phyloP scores from a whole-genome alignment of 2,329 filamentous ascomycete species.

The Arthrobotrys sphaeroides region DNA sequence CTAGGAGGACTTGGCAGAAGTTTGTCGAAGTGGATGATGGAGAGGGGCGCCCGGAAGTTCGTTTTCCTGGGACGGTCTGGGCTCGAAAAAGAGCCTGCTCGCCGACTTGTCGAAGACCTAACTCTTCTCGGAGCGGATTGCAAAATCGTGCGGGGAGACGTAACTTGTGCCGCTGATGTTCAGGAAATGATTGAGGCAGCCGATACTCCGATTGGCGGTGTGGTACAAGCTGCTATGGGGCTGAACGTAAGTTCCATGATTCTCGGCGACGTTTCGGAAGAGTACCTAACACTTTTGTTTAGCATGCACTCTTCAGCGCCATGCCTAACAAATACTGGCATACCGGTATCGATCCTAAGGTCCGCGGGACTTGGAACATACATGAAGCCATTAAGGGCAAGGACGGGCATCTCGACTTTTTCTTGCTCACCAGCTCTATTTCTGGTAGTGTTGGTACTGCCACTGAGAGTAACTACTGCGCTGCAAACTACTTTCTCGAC shows the following conservation, averaged over 20 bases:
- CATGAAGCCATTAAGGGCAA: constrained; percentile 63
- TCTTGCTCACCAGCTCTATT: constrained; percentile 62
- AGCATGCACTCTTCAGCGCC: constrained; percentile 57
- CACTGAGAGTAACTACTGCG: constrained; percentile 64
- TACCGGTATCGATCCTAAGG: constrained; percentile 54
- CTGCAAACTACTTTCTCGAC: constrained; percentile 64
- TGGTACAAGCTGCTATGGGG: constrained; percentile 61
- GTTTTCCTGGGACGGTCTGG: constrained; percentile 65
- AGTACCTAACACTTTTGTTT: not conserved
- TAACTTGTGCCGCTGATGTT: constrained; percentile 32
- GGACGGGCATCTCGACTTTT: constrained; percentile 43
- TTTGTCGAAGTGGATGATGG: constrained; percentile 66
- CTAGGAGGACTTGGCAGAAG: constrained; percentile 66
- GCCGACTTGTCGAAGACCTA: constrained; percentile 54
- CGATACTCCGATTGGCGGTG: constrained; percentile 57
- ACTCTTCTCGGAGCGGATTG: constrained; percentile 56
- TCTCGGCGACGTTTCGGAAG: too few relatives aligned
- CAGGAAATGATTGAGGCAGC: constrained; percentile 12
- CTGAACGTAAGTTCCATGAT: constrained; percentile 10
- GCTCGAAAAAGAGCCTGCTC: constrained; percentile 57
- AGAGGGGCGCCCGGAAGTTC: constrained; percentile 65
- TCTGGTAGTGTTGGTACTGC: constrained; percentile 60
- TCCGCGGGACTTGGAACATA: constrained; percentile 66
- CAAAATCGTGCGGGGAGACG: constrained; percentile 57
- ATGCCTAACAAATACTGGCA: constrained; percentile 58